A percentile compares a stretch with the other conserved stretches of the same genome.
These are phyloP conservation scores for Chondrus crispus DNA, from an alignment of 23 red algal species.

Conservation along the genomic window DNA sequence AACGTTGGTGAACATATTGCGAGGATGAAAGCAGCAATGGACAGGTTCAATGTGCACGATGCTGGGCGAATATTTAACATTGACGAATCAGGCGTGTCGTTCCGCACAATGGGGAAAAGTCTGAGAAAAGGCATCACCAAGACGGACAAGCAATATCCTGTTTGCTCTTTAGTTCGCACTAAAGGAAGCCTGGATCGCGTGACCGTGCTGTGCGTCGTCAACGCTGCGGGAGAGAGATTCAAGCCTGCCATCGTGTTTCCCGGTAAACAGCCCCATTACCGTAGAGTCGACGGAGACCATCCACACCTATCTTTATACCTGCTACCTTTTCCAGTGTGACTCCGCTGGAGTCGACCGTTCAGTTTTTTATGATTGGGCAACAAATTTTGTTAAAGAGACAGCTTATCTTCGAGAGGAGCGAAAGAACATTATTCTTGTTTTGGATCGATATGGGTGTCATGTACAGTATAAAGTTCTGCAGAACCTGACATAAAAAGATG, in stretches of 20 bases:
- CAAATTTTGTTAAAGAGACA: conserved; percentile 22
- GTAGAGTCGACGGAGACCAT: neutral
- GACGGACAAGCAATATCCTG: neutral
- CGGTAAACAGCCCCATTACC: conserved; percentile 3
- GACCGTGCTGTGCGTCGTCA: neutral
- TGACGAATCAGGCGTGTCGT: neutral
- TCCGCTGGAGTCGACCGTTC: neutral
- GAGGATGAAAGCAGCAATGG: neutral
- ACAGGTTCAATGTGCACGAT: neutral
- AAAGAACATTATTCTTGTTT: neutral
- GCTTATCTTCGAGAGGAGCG: neutral
- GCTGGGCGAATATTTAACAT: neutral
- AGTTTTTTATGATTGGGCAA: conserved; percentile 31
- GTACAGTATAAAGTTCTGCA: conserved; percentile 17
- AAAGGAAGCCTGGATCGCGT: conserved; percentile 10
- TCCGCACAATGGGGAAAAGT: neutral
- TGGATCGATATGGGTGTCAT: conserved; percentile 20
- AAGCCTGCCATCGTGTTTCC: conserved; percentile 34
- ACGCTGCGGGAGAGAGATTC: neutral
- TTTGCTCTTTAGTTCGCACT: neutral
- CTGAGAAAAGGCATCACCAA: neutral
- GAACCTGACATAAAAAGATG: conserved; percentile 1
- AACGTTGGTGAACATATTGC: neutral
- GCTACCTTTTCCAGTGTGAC: conserved; percentile 17
- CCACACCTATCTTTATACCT: neutral